Percentiles rank a stretch among this genome's conserved stretches.
Evolutionary conservation across 2,329 filamentous ascomycete genomes (phyloP).

Genomic region (Rutstroemia sp.): DNA sequence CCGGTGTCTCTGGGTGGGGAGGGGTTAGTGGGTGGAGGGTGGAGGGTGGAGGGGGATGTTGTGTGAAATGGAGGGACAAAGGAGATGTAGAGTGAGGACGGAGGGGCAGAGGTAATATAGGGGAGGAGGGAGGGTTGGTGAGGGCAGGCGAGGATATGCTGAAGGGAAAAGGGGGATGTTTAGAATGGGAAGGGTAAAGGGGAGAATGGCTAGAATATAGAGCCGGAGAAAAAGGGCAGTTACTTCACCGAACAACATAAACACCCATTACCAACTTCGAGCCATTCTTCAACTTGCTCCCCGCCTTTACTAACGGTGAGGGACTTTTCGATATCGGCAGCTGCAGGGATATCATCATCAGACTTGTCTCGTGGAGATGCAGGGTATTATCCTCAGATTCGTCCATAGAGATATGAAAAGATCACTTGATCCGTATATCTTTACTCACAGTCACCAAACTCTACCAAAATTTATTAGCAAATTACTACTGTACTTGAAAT

Average conservation of each 20-base stretch:
- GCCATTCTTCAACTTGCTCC: slow-evolving; percentile 84
- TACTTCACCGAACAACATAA: slow-evolving; percentile 97
- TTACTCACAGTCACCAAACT: slow-evolving; percentile 71
- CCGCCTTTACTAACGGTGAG: slow-evolving; percentile 82
- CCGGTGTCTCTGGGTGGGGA: slow-evolving; percentile 63
- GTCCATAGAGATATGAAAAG: neutral
- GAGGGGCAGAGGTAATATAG: neutral
- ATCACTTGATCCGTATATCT: neutral
- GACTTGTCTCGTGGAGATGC: neutral
- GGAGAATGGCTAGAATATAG: neutral
- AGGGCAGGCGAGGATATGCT: neutral
- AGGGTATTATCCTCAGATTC: too few species aligned
- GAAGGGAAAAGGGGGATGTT: neutral
- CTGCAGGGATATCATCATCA: slow-evolving; percentile 29
- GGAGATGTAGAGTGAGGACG: neutral
- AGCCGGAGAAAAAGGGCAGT: slow-evolving; percentile 8
- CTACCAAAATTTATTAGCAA: slow-evolving; percentile 34
- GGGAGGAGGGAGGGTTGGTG: neutral
- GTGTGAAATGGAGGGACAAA: too few species aligned
- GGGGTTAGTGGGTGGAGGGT: neutral
- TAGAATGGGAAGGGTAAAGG: neutral
- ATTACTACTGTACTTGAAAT: neutral
- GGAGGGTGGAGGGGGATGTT: neutral
- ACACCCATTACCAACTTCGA: slow-evolving; percentile 93
- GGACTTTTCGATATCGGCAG: slow-evolving; percentile 91